Evolutionary conservation across 495 filamentous ascomycete species (phyloP), one percentile per base, ranked within the genome.

Genomic region (Penicillium egyptiacum): DNA sequence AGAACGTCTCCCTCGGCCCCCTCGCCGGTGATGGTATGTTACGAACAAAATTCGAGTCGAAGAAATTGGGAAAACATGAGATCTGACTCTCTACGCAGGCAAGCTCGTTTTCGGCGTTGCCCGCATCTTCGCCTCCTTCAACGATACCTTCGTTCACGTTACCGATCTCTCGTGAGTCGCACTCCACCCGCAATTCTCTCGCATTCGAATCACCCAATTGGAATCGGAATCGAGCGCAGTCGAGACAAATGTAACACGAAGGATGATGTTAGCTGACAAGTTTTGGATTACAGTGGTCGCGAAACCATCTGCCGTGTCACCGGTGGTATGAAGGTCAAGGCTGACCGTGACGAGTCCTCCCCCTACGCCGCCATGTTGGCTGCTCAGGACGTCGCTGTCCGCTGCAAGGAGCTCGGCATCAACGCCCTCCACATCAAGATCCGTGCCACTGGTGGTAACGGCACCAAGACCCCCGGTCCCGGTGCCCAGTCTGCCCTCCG

Each of bases 291-390:
- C 85, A 96, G 91, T 80, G 94, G 94, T 81, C 94, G 94, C 81
- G 94, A 99, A 91, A 99, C 94, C 80, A 93, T 99, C 80, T 86
- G 83, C 86, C 92, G 94, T 88, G 92, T 99, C 58, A 99, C 94
- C 67, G 94, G 94, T 79, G 94, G 94, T 74, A 98, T 98, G 94
- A 99, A 99, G 85, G 94, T 99, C 83, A 99, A 99, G 88, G 94
- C 94, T 77, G 94, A 99, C 77, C 92, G 94, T 82, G 94, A 99
- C 81, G 94, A 99, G 85, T 97, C 92, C 60, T 97, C 92, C 48
- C 94, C 94, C 61, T 99, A 99, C 85, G 94, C 94, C 69, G 94
- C 94, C 77, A 99, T 99, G 94, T 90, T 99, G 88, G 94, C 94
- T 76, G 94, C 92, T 64, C 92, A 96, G 73, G 80, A 83, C 63